Evolutionary conservation across 225 moss, liverwort and hornwort genomes (phyloP).

Genomic region (Pseudisothecium myosuroides): DNA sequence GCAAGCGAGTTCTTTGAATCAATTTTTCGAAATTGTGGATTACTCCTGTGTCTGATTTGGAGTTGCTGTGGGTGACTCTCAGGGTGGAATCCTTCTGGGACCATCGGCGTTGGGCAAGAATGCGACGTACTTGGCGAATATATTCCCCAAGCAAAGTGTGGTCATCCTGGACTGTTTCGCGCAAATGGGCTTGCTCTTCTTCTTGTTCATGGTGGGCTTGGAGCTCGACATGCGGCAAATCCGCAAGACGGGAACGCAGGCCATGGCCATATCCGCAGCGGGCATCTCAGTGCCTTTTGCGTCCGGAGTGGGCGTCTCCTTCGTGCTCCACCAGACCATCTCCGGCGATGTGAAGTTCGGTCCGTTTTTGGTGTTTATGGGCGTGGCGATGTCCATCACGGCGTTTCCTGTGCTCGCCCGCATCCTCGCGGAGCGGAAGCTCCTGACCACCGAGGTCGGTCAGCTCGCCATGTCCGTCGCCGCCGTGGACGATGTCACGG

Average conservation of each 20-base stretch:
- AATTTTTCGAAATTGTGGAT: neutral
- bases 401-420: conserved; percentile 82
- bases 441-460: conserved; percentile 70
- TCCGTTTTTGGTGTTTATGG: conserved; percentile 80
- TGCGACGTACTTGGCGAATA: neutral
- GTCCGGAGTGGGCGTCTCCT: conserved; percentile 55
- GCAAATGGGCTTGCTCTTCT: conserved; percentile 62
- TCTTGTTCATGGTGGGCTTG: conserved; percentile 82
- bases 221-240: conserved; percentile 69
- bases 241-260: conserved; percentile 43
- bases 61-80: neutral
- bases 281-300: conserved; percentile 60
- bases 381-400: conserved; percentile 83
- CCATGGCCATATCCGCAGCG: conserved; percentile 49
- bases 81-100: conserved; percentile 78
- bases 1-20: neutral
- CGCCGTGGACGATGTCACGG: conserved; percentile 72
- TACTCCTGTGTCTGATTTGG: neutral
- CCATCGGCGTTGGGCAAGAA: conserved; percentile 71
- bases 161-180: conserved; percentile 61
- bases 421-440: conserved; percentile 79
- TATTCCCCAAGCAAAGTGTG: conserved; percentile 61
- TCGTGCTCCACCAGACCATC: conserved; percentile 48
- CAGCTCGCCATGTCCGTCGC: conserved; percentile 90
- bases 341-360: conserved; percentile 31